Evolutionary conservation across 371 early-diverging fungal genomes (phyloP), one percentile per base, ranked within the genome.

Genomic region (Apophysomyces sp.): DNA sequence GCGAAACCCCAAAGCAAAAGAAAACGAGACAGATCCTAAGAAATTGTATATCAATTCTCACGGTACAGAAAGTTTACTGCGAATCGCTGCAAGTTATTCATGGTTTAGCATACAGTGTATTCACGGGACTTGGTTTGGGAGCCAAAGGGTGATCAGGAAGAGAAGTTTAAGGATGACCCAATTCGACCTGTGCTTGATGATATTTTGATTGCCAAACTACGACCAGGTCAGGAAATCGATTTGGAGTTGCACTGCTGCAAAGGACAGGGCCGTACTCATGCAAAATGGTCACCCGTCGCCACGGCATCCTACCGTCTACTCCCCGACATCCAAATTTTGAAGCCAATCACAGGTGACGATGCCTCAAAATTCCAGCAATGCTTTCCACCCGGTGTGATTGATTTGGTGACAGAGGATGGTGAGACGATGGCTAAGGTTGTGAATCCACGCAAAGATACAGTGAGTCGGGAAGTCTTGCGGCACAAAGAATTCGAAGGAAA

Each of bases 211-310:
- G 92, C 97, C 27, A 99, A 98, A 79, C 82, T 99, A 62, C 88
- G 96, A 58, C 96, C 98, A 11, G 95, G 95, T 1, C 99, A 99
- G 71, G 84, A 67, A 81, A 86, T 99, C 52, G 83, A 91, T 41
- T 76, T 94, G 62, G 94, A 94, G 74, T 72, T 96, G 57, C 96
- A 97, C 78, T 93, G 93, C 69, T 86, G 86, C 37, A 97, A 97
- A 82, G 98, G 98, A 27, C 82, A 93, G 41, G 99, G 98, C 21
- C 89, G 91, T 73, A 96, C 93, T 58, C 99, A 99, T 71, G 96
- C 99, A 58, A 99, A 99, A 68, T 99, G 92, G 89, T 96, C 96
- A 8, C 99, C 99, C 15, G 99, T 99, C 66, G 94, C 95, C 2
- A 96, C 96, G 6, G 99, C 98, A 8, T 92, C 95, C 7, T 99